Base-by-base conservation (phyloP, 768 basidiomycete species). In the Russula abietina region DNA sequence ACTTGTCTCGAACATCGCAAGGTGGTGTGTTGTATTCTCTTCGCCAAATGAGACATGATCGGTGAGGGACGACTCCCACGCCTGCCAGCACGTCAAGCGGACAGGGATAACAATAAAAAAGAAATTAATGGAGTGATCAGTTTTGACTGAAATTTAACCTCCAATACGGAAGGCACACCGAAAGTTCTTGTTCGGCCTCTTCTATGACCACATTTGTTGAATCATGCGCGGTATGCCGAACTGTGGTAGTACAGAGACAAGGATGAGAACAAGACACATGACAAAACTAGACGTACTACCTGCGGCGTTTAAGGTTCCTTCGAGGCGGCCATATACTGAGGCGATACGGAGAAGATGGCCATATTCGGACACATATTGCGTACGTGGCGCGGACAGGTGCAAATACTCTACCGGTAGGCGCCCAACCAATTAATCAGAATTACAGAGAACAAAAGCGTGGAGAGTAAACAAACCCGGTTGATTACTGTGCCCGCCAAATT, bases 1-100 rank as follows among this genome's bases (percentile, higher is more conserved):
- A 68, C 82, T 83, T 24, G 89, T 91, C 70, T 89, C 89, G 67
- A 91, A 87, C 83, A 89, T 88, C 19, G 83, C 81, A 65, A 84
- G 76, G 67, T 92, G 88, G 22, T 85, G 81, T 65, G 79, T 77
- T 22, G 91, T 72, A 70, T 80, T 90, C 68, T 87, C 81, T 51
- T 87, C 83, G 26, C 81, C 85, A 69, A 88, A 91, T 9, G 80
- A 81, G 50, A 93, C 81, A 69, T 86, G 81, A 46, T 85, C 82
- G 12, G 91, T 84, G n/a, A 92, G 81, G 39, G 81, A 81, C 26
- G 76, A 75, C 30, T 76, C 76, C 90, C 90, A 93, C 68, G 79
- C 78, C 85, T 88, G 65, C 55, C 56, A 43, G 17, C n/a, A 59
- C 60, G 51, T 33, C 12, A 54, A 46, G 36, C 48, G 55, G 36